These are phyloP conservation scores for Mucor lusitanicus DNA, from an alignment of 371 early-diverging fungal species.

Conservation along the genomic window DNA sequence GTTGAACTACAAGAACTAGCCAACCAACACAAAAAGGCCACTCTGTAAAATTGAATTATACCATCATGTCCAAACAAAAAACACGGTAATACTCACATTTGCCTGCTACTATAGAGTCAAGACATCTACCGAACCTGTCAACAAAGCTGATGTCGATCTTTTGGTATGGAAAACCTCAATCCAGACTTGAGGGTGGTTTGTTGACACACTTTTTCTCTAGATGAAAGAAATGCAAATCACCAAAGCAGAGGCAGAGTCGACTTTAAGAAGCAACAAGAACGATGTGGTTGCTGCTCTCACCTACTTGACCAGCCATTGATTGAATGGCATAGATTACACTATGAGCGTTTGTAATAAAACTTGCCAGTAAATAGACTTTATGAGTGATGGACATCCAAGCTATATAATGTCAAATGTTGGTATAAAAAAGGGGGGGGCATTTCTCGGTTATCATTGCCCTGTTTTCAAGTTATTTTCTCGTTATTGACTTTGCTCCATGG, in stretches of 20 bases:
- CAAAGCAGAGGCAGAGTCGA: conserved; percentile 42
- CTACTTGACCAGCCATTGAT: conserved; percentile 32
- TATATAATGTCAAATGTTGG: no score
- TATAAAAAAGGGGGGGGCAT: no score
- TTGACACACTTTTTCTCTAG: background rate
- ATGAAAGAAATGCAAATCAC: conserved; percentile 45
- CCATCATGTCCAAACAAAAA: background rate
- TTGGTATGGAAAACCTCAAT: no score
- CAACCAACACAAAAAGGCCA: conserved; percentile 17
- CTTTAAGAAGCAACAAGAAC: conserved; percentile 41
- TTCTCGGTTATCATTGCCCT: no score
- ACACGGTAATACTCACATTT: no score
- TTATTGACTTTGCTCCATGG: background rate
- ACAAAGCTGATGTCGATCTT: conserved; percentile 24
- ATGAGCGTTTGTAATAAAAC: background rate
- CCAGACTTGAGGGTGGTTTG: no score
- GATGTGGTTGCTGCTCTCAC: conserved; percentile 45
- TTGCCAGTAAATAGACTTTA: background rate
- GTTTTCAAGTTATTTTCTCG: no score
- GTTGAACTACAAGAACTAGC: conserved; percentile 19
- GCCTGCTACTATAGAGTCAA: conserved; percentile 13
- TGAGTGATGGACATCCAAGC: background rate
- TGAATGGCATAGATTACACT: background rate
- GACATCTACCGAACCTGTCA: conserved; percentile 8
- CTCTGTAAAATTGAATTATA: conserved; percentile 18